A percentile compares a stretch with the other conserved stretches of the same genome.
phyloP scores from a whole-genome alignment of 805 yeast genomes.

The Lipomyces sp. region DNA sequence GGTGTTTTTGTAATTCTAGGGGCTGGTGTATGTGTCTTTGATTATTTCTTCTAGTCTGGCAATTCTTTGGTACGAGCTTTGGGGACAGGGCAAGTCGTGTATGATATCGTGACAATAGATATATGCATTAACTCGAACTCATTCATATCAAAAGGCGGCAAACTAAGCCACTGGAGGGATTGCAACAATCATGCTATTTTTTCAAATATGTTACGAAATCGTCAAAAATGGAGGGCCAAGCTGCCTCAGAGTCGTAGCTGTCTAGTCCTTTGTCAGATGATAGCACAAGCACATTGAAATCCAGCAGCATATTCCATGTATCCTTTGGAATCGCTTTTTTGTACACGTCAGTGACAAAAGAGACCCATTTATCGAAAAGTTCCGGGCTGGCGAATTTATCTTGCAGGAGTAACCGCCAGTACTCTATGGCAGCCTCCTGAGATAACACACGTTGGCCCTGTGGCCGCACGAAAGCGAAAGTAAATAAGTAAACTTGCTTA shows the following conservation, averaged over 20 bases:
- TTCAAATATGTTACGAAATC: conserved; percentile 63
- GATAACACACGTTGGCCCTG: conserved; percentile 55
- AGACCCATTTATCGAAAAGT: conserved; percentile 48
- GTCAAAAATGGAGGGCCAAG: conserved; percentile 92
- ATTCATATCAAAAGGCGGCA: too few species aligned
- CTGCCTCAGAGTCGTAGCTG: conserved; percentile 70
- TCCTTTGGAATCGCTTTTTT: conserved; percentile 61
- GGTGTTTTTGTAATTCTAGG: too few species aligned
- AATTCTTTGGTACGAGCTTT: neutral
- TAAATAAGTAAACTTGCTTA: conserved; percentile 61
- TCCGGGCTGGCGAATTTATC: conserved; percentile 35
- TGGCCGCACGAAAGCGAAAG: conserved; percentile 65
- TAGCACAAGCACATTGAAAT: conserved; percentile 52
- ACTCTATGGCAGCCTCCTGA: conserved; percentile 61
- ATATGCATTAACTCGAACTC: too few species aligned
- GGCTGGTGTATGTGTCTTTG: neutral
- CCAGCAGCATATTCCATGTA: conserved; percentile 79
- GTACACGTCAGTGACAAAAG: conserved; percentile 47
- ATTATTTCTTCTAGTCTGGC: neutral
- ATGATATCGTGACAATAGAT: too few species aligned
- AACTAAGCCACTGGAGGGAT: too few species aligned
- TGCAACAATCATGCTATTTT: neutral
- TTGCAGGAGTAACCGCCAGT: conserved; percentile 70
- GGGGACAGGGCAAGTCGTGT: too few species aligned
- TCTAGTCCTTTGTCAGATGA: conserved; percentile 50